These are phyloP conservation scores for Talaromyces nanjingensis DNA, from an alignment of 495 filamentous ascomycete genomes.

Conservation along the genomic window DNA sequence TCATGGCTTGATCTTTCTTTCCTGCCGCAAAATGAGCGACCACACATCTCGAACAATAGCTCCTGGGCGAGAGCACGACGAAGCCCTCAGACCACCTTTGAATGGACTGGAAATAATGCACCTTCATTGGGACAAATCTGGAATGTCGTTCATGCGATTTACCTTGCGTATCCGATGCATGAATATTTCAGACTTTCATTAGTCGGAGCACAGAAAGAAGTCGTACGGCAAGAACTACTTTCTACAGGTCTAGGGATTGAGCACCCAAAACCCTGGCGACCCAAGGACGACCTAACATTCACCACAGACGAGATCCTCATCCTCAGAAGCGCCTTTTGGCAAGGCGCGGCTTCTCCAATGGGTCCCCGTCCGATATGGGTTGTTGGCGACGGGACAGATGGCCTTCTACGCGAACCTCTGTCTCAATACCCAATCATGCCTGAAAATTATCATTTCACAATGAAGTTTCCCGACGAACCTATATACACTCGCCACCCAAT, in stretches of 20 bases:
- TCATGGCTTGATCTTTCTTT: conserved; percentile 26
- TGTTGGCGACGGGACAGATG: conserved; percentile 27
- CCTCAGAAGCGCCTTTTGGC: conserved; percentile 55
- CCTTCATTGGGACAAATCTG: conserved; percentile 55
- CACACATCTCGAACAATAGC: conserved; percentile 34
- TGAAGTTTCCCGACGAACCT: conserved; percentile 37
- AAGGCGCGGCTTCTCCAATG: conserved; percentile 58
- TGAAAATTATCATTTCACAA: conserved; percentile 49
- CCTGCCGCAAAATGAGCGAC: conserved; percentile 17
- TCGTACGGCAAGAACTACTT: conserved; percentile 42
- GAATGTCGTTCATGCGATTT: conserved; percentile 53
- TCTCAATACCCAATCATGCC: conserved; percentile 46
- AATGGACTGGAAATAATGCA: conserved; percentile 27
- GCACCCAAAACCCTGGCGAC: conserved; percentile 32
- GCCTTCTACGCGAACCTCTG: conserved; percentile 25
- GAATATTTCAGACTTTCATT: conserved; percentile 49
- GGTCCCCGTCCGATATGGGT: conserved; percentile 57
- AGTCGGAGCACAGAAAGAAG: conserved; percentile 27
- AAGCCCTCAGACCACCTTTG: conserved; percentile 28
- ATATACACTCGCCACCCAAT: conserved; percentile 52
- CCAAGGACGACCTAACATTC: not conserved
- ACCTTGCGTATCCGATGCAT: conserved; percentile 43
- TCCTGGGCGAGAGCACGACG: conserved; percentile 38
- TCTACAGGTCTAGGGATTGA: conserved; percentile 43
- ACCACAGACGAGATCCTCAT: conserved; percentile 25